These are phyloP conservation scores for Cytospora schulzeri DNA, from an alignment of 2,329 filamentous ascomycete genomes.

Conservation along the genomic window DNA sequence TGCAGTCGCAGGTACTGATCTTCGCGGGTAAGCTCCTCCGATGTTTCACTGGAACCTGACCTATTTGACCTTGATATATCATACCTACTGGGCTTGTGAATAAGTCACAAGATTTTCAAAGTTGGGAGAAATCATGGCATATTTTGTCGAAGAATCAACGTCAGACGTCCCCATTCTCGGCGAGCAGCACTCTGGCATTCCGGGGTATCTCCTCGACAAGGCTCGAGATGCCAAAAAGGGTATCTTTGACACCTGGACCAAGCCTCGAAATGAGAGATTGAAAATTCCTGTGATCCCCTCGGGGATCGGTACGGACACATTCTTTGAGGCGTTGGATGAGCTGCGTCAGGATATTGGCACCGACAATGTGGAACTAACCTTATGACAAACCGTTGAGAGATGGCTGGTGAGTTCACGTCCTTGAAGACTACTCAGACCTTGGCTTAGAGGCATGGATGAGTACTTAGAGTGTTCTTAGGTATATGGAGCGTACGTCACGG, in stretches of 20 bases:
- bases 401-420: slow-evolving; percentile 44
- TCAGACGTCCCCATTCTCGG: slow-evolving; percentile 39
- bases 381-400: slow-evolving; percentile 45
- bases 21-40: slow-evolving; percentile 5
- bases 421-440: no score
- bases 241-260: slow-evolving; percentile 40
- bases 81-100: not conserved
- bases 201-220: slow-evolving; percentile 40
- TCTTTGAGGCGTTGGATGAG: slow-evolving; percentile 37
- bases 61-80: not conserved
- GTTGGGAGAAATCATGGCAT: slow-evolving; percentile 7
- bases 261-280: slow-evolving; percentile 35
- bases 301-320: slow-evolving; percentile 38
- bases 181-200: slow-evolving; percentile 44
- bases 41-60: not conserved
- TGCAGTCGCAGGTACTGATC: slow-evolving; percentile 3
- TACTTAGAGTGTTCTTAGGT: slow-evolving; percentile 6
- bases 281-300: slow-evolving; percentile 42
- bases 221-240: slow-evolving; percentile 39
- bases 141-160: slow-evolving; percentile 31
- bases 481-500: slow-evolving; percentile 28
- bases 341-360: slow-evolving; percentile 38
- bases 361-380: slow-evolving; percentile 43
- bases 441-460: no score
- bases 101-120: not conserved